phyloP scores from a whole-genome alignment of 2,329 filamentous ascomycete species.

The Aaosphaeria pasadenensis region DNA sequence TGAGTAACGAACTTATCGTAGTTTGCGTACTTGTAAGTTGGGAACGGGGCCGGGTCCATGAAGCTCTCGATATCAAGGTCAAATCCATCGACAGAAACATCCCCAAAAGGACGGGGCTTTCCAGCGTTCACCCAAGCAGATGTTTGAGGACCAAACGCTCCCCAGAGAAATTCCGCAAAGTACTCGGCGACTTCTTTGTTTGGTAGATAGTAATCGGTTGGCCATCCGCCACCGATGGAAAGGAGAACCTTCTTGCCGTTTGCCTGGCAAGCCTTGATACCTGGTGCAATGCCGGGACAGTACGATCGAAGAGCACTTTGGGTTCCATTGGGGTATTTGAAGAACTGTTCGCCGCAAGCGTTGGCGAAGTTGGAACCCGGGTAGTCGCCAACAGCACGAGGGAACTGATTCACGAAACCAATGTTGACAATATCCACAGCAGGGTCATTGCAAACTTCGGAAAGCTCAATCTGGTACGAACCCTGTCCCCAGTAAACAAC shows the following conservation, averaged over 20 bases:
- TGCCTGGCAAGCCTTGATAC: constrained; percentile 28
- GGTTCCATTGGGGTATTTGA: constrained; percentile 35
- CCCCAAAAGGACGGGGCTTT: constrained; percentile 49
- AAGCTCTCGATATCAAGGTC: constrained; percentile 48
- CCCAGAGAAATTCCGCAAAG: constrained; percentile 51
- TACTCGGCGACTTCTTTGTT: constrained; percentile 38
- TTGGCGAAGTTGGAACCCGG: constrained; percentile 53
- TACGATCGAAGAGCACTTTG: constrained; percentile 41
- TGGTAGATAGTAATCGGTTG: constrained; percentile 43
- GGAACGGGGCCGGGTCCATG: constrained; percentile 15
- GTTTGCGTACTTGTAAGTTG: constrained; percentile 36
- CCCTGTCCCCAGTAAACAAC: constrained; percentile 59
- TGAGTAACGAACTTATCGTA: constrained; percentile 49
- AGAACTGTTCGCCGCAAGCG: constrained; percentile 46
- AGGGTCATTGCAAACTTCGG: constrained; percentile 51
- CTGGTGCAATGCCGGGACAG: constrained; percentile 43
- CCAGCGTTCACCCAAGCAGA: constrained; percentile 22
- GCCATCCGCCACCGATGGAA: constrained; percentile 46
- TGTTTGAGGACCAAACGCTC: constrained; percentile 47
- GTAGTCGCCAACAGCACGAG: constrained; percentile 45
- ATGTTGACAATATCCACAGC: constrained; percentile 56
- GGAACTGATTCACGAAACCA: constrained; percentile 55
- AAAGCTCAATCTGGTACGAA: constrained; percentile 45
- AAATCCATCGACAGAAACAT: constrained; percentile 49
- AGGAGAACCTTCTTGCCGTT: constrained; percentile 40